Conservation (phyloP, 495 filamentous ascomycete genomes). For the Penicillium paxilli region DNA sequence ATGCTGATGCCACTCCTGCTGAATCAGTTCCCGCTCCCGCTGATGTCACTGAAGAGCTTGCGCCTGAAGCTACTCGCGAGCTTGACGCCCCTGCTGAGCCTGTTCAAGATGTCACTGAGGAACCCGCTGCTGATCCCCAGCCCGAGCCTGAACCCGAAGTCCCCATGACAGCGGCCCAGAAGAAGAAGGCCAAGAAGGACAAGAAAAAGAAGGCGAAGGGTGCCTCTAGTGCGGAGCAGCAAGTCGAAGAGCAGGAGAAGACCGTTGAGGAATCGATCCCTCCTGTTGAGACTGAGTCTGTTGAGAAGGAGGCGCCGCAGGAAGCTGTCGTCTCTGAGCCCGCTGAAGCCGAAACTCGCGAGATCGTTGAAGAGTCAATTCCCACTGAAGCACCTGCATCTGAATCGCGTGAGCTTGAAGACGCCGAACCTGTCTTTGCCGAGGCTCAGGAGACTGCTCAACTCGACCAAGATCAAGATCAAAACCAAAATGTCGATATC, state of each 20-base stretch:
- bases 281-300: not conserved
- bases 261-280: not conserved
- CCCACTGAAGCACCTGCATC: not conserved
- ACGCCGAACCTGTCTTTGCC: not conserved
- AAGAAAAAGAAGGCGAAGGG: slow-evolving; percentile 33
- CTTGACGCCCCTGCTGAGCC: not conserved
- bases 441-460: not conserved
- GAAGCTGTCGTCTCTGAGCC: not conserved
- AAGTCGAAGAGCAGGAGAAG: slow-evolving; percentile 2
- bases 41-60: not conserved
- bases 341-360: not conserved
- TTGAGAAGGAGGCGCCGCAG: slow-evolving; percentile 3
- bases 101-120: not conserved
- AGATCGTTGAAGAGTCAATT: slow-evolving; percentile 5
- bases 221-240: slow-evolving; percentile 12
- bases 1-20: not conserved
- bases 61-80: no score
- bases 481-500: no score
- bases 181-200: slow-evolving; percentile 44
- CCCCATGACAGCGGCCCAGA: slow-evolving; percentile 24
- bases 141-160: slow-evolving; percentile 22
- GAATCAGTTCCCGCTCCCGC: not conserved
- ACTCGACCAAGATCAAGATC: not conserved
- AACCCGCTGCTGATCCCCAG: not conserved
- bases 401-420: not conserved